Base-by-base conservation (phyloP, 192 early-diverging fungal genomes). In the Coemansia sp. region DNA sequence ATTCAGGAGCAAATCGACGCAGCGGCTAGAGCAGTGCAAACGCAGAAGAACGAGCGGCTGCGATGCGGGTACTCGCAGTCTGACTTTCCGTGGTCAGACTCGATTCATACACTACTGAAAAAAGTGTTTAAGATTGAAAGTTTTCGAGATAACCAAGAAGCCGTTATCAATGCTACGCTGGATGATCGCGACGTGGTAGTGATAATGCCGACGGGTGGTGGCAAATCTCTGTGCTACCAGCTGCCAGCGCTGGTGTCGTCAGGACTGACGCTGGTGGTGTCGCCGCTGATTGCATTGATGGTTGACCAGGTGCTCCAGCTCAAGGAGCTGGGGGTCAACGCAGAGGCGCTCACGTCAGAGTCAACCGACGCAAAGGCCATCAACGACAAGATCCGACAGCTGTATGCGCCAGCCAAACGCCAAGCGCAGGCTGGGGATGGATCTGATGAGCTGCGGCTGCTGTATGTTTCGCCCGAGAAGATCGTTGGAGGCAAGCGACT, bases 201-300 rank as follows among this genome's bases (percentile, higher is more conserved):
- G 7, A 79, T 83, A 12, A 86, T 87, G 84, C 77, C 74, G 2
- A 82, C 84, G 7, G 78, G 85, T 32, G 80, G 83, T 4, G 86
- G 86, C 31, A 87, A 87, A 68, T 85, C 85, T 8, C 68, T 86
- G 12, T 85, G 81, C 73, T 87, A 77, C 72, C 86, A 87, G 70
- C 68, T 83, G n/a, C 85, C 78, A 4, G 85, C 80, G 14, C 70
- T 86, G 37, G 42, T 77, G 39, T 60, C 63, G 2, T 32, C 73
- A 0, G 75, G 74, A 5, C 63, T 85, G 60, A 87, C 86, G 31
- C 48, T 85, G 65, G 85, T 87, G 1, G 63, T 87, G 23, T 87
- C 86, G 21, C 86, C 86, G 21, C 75, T 86, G 12, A 78, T 86
- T 64, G 72, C 86, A 11, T 73, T 87, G 66, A 85, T 85, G 70